Evolutionary conservation across 371 early-diverging fungal genomes (phyloP).

Genomic region (Entomophthora muscae): DNA sequence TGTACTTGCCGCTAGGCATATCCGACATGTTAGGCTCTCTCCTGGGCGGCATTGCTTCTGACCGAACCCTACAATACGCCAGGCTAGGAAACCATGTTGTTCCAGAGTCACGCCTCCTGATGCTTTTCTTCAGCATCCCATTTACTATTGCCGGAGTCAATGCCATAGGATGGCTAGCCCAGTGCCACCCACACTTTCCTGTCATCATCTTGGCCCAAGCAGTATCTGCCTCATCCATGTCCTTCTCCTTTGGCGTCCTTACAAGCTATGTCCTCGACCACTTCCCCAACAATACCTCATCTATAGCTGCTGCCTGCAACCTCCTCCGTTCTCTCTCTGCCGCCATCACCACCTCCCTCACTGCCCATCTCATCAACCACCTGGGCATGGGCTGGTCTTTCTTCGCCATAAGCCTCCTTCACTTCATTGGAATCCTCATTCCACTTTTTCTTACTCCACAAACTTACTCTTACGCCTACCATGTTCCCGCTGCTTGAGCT

Average conservation of each 20-base stretch:
- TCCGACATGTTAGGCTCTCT: conserved; percentile 26
- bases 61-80: conserved; percentile 9
- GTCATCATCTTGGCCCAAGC: background rate
- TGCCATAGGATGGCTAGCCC: conserved; percentile 25
- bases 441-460: background rate
- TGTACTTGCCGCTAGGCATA: conserved; percentile 22
- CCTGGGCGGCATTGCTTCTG: conserved; percentile 20
- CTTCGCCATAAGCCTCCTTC: background rate
- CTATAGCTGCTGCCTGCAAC: conserved; percentile 5
- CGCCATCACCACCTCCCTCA: background rate
- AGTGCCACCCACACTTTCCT: conserved; percentile 13
- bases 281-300: conserved; percentile 4
- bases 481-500: too few species aligned
- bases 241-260: background rate
- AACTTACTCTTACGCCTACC: too few species aligned
- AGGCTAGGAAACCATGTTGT: conserved; percentile 10
- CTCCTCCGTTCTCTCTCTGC: background rate
- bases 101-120: conserved; percentile 17
- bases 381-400: background rate
- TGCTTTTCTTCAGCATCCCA: conserved; percentile 23
- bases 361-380: background rate
- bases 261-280: conserved; percentile 8
- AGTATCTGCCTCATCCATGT: background rate
- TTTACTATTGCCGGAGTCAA: conserved; percentile 19
- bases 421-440: background rate